Base-by-base conservation (phyloP, 1,284 basidiomycete genomes). In the Ceratobasidium sp. region DNA sequence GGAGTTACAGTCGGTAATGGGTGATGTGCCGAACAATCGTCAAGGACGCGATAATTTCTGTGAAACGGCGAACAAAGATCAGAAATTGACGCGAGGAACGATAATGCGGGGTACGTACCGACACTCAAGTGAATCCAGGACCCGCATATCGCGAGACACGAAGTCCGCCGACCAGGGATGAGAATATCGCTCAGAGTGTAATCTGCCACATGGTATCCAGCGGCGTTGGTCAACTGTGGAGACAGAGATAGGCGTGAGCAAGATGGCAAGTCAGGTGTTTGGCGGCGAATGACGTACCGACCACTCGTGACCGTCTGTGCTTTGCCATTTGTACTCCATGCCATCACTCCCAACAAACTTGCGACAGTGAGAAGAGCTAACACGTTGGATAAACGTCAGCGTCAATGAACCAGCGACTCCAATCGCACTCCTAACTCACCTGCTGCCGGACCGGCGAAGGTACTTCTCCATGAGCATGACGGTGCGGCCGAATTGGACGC, bases 291-390 rank as follows among this genome's bases (percentile, higher is more conserved):
- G 36, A 71, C 66, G 53, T 59, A 71, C 66, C 53, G 66, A 71
- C 66, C 66, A 71, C 36, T 71, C 66, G 45, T 59, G 33, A 36
- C 66, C 66, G 33, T 71, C 66, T 27, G 36, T 36, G 50, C 36
- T 24, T 50, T 71, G 66, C 66, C 66, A 71, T 71, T 71, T 71
- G 66, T 71, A 71, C 47, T 71, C 66, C 66, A 71, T 71, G 11
- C 66, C 66, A 44, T 71, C 66, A 44, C 66, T 71, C 24, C 66
- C 66, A 33, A 71, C 22, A 59, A 71, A 71, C 66, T 71, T 71
- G n/a, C 66, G 53, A 27, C 66, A 57, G 66, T 54, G 36, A 5
- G 66, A 71, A 2, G 51, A 57, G 54, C 54, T 57, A 41, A 36
- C 36, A 41, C 36, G 36, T 41, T 14, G 2, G 44, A n/a, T 11